A percentile compares a stretch with the other conserved stretches of the same genome.
Evolutionary conservation across 208 protist genomes (phyloP).

Genomic region (Trypanosoma boissoni): DNA sequence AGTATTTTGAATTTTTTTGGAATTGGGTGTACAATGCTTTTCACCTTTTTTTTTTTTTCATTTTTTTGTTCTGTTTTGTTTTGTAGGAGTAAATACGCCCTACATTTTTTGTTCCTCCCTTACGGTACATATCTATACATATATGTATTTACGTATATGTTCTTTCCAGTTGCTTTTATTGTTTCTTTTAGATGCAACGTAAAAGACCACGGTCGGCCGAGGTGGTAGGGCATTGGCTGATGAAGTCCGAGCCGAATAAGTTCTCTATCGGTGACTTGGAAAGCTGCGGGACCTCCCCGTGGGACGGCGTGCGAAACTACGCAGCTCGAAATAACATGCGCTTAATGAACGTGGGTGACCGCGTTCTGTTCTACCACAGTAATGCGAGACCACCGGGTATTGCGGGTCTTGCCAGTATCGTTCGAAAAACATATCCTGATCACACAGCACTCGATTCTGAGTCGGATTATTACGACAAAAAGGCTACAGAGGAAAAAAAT

Average conservation of each 20-base stretch:
- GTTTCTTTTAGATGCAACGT: slow-evolving; percentile 19
- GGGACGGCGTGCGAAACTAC: slow-evolving; percentile 89
- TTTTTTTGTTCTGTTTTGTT: too few relatives aligned
- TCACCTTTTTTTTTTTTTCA: too few relatives aligned
- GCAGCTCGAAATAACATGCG: slow-evolving; percentile 83
- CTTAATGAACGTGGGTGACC: slow-evolving; percentile 72
- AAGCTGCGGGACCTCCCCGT: slow-evolving; percentile 42
- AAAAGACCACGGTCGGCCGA: slow-evolving; percentile 44
- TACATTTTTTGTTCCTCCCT: neutral
- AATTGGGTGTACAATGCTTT: too few relatives aligned
- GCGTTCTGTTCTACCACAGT: slow-evolving; percentile 87
- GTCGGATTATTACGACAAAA: slow-evolving; percentile 72
- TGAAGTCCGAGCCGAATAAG: slow-evolving; percentile 85
- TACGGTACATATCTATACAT: too few relatives aligned
- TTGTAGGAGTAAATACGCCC: too few relatives aligned
- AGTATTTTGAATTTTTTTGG: too few relatives aligned
- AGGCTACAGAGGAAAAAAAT: slow-evolving; percentile 59
- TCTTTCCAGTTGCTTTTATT: neutral
- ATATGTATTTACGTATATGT: neutral
- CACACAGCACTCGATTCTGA: slow-evolving; percentile 72
- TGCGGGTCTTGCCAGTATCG: slow-evolving; percentile 64
- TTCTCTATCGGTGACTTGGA: slow-evolving; percentile 80
- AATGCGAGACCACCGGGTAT: slow-evolving; percentile 77
- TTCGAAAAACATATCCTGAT: slow-evolving; percentile 57
- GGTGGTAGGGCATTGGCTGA: slow-evolving; percentile 61